phyloP scores from a whole-genome alignment of 192 early-diverging fungal species.

The Jimgerdemannia flammicorona region DNA sequence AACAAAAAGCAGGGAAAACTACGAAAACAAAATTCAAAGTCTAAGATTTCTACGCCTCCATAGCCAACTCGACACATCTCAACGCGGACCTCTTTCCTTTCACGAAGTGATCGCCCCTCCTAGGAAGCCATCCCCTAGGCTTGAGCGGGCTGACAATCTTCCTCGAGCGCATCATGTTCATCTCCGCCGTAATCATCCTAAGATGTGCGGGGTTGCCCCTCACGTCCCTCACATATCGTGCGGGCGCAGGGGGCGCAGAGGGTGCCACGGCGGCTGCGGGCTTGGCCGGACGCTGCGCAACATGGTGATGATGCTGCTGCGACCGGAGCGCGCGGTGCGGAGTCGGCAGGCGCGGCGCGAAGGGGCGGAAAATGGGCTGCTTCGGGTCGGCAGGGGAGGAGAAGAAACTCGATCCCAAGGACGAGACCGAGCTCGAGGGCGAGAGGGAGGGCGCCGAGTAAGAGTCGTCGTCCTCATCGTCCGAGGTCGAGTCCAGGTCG shows the following conservation, averaged over 20 bases:
- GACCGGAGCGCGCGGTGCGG: background rate
- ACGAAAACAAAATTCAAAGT: background rate
- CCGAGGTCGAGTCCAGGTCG: background rate
- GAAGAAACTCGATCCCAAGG: background rate
- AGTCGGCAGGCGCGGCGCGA: background rate
- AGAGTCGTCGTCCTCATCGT: background rate
- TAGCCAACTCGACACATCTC: background rate
- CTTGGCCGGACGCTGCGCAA: background rate
- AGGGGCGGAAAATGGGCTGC: background rate
- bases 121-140: constrained; percentile 36
- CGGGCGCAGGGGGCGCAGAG: background rate
- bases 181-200: constrained; percentile 44
- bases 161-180: constrained; percentile 48
- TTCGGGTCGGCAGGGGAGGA: background rate
- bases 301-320: background rate
- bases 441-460: background rate
- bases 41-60: background rate
- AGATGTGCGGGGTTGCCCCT: constrained; percentile 44
- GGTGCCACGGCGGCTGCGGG: too few species aligned
- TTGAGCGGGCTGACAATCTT: constrained; percentile 42
- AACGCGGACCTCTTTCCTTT: background rate
- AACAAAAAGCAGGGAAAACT: background rate
- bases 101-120: constrained; percentile 22
- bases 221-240: constrained; percentile 20
- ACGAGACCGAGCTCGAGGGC: background rate